Conservation (phyloP, 2,329 filamentous ascomycete genomes). For the Chrysoporthe puriensis region DNA sequence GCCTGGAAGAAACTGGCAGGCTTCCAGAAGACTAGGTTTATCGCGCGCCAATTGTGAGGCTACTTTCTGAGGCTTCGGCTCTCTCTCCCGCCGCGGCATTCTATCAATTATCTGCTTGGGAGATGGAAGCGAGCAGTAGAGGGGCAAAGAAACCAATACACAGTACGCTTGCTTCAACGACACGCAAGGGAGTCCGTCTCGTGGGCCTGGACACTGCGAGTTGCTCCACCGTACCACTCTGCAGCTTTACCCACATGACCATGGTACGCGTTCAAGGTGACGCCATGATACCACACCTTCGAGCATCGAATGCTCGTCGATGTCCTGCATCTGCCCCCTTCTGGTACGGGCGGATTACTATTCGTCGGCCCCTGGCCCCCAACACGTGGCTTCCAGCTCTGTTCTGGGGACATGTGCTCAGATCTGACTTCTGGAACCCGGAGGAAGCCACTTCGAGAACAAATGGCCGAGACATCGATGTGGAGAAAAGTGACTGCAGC, state of each 20-base stretch:
- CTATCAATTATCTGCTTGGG: not conserved
- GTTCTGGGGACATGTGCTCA: not conserved
- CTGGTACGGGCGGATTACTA: not conserved
- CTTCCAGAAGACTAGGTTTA: not conserved
- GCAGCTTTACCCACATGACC: not conserved
- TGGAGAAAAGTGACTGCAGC: not conserved
- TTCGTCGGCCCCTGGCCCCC: constrained; percentile 14
- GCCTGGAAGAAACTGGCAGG: not conserved
- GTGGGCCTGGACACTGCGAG: not conserved
- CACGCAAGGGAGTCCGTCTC: not conserved
- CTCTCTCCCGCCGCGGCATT: not conserved
- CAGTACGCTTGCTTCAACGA: not conserved
- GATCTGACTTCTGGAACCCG: not conserved
- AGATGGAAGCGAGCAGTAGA: not conserved
- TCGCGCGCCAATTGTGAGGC: not conserved
- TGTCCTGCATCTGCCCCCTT: not conserved
- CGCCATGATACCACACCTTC: not conserved
- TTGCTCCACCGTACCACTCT: not conserved
- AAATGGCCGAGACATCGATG: not conserved
- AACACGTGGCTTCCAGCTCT: constrained; percentile 14
- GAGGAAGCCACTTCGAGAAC: not conserved
- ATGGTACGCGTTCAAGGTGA: not conserved
- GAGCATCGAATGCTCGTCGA: not conserved
- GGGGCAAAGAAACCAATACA: not conserved
- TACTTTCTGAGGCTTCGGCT: not conserved